Percentiles rank a stretch among this genome's conserved stretches.
These are phyloP conservation scores for Macadamia integrifolia DNA, from an alignment of 164 flowering plant species.

Conservation along the genomic window DNA sequence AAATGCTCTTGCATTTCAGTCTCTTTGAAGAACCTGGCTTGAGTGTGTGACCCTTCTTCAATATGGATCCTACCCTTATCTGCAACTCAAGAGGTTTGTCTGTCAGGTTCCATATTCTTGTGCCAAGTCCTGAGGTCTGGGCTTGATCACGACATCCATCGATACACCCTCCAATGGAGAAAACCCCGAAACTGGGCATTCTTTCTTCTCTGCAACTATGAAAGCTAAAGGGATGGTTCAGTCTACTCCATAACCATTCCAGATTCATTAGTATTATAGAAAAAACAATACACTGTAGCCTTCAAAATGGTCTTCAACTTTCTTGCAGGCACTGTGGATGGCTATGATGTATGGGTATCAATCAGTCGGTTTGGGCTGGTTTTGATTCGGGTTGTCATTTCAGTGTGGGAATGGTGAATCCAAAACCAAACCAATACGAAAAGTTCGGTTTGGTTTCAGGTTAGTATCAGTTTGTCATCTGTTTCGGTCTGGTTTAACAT, in stretches of 20 bases:
- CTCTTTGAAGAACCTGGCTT: conserved; percentile 79
- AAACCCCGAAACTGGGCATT: conserved; percentile 22
- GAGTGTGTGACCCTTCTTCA: conserved; percentile 63
- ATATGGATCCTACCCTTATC: conserved; percentile 68
- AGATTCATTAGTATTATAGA: not conserved
- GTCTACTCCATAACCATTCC: not conserved
- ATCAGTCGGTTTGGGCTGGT: too few relatives aligned
- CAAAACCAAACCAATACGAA: too few relatives aligned
- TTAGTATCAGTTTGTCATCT: too few relatives aligned
- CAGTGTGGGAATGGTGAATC: too few relatives aligned
- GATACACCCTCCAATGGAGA: conserved; percentile 37
- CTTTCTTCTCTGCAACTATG: conserved; percentile 11
- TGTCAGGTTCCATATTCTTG: conserved; percentile 64
- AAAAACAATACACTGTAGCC: not conserved
- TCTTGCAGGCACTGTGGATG: too few relatives aligned
- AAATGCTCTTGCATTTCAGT: conserved; percentile 58
- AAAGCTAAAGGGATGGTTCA: not conserved
- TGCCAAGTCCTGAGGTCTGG: conserved; percentile 33
- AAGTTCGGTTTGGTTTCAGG: too few relatives aligned
- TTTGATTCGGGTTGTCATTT: too few relatives aligned
- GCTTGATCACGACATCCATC: conserved; percentile 47
- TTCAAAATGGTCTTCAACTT: too few relatives aligned
- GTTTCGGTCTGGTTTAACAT: too few relatives aligned
- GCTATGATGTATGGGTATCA: too few relatives aligned
- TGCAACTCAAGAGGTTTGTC: conserved; percentile 69